phyloP scores from a whole-genome alignment of 192 early-diverging fungal genomes.

The Pilaira anomala region DNA sequence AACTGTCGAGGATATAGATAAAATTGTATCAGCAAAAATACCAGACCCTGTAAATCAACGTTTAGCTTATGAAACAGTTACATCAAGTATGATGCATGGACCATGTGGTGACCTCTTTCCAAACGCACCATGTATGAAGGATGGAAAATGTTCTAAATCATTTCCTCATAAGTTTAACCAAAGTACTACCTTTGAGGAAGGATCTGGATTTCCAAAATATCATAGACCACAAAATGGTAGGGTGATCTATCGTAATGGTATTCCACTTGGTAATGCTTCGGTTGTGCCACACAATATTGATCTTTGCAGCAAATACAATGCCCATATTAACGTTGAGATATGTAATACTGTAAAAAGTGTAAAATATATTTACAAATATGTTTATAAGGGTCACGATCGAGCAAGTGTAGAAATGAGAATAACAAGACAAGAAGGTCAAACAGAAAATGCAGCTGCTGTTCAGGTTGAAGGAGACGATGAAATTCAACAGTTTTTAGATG shows the following conservation, averaged over 20 bases:
- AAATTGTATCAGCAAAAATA: conserved; percentile 20
- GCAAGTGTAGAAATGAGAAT: neutral
- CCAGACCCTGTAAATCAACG: neutral
- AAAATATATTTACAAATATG: conserved; percentile 8
- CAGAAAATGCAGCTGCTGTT: neutral
- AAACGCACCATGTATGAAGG: neutral
- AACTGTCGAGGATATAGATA: neutral
- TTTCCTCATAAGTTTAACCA: conserved; percentile 18
- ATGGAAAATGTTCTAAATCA: conserved; percentile 27
- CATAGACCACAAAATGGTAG: conserved; percentile 11
- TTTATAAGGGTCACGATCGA: neutral
- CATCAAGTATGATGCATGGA: conserved; percentile 22
- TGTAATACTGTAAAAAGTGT: neutral
- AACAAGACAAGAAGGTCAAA: neutral
- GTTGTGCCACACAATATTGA: neutral
- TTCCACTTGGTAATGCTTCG: neutral
- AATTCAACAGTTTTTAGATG: conserved; percentile 9
- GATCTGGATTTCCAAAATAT: conserved; percentile 36
- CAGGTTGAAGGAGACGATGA: conserved; percentile 3
- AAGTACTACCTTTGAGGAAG: conserved; percentile 14
- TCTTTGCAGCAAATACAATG: neutral
- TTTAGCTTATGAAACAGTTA: conserved; percentile 16
- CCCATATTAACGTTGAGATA: neutral
- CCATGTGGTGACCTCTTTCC: neutral
- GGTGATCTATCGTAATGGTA: neutral